Evolutionary conservation across 148 eudicot genomes (phyloP).

Genomic region (Oxyria digyna): DNA sequence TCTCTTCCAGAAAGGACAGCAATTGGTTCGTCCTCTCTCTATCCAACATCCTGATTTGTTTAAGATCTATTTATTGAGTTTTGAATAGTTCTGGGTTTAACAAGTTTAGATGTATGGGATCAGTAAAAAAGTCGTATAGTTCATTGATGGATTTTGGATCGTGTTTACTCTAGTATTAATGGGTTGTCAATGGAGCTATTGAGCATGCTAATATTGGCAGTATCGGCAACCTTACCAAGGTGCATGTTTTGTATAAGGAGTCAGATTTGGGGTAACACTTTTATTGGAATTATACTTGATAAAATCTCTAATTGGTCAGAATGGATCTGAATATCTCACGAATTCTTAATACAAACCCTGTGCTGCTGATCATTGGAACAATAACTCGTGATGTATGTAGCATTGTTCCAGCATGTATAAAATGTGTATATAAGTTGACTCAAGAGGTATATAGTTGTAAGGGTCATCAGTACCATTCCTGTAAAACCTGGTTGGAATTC

Average conservation of each 20-base stretch:
- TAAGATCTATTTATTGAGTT: not conserved
- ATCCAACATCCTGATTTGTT: not conserved
- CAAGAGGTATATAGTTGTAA: not conserved
- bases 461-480: not conserved
- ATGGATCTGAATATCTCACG: not conserved
- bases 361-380: not conserved
- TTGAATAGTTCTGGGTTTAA: not conserved
- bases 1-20: slow-evolving; percentile 64
- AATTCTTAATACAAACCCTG: not conserved
- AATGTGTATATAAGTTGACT: not conserved
- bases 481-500: not conserved
- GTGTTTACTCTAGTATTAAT: not conserved
- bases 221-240: not conserved
- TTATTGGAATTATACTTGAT: not conserved
- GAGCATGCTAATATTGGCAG: not conserved
- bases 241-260: not conserved
- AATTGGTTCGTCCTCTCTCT: slow-evolving; percentile 36
- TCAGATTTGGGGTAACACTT: not conserved
- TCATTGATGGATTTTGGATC: not conserved
- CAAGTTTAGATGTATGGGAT: not conserved
- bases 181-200: not conserved
- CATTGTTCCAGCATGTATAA: not conserved
- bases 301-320: not conserved
- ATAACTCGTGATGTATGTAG: not conserved
- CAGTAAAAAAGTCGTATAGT: not conserved